phyloP scores from a whole-genome alignment of 164 flowering plant genomes.

The Euptelea pleiosperma region DNA sequence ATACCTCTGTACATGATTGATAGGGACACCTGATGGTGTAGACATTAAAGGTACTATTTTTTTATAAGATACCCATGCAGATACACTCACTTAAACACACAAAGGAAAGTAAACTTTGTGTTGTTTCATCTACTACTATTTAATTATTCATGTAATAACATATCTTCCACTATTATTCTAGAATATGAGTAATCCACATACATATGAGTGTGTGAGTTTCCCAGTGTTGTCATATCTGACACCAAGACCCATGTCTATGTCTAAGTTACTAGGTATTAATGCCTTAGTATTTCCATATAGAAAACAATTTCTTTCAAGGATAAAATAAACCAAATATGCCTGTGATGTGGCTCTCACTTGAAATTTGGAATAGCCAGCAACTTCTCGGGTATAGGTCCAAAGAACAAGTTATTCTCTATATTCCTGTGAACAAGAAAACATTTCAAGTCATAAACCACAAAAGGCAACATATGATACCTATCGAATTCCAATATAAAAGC shows the following conservation, averaged over 20 bases:
- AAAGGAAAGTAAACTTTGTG: too few relatives aligned
- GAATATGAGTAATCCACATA: too few relatives aligned
- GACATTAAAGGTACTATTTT: too few relatives aligned
- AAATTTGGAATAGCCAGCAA: conserved; percentile 69
- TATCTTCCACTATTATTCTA: too few relatives aligned
- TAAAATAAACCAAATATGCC: background rate
- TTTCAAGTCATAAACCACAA: conserved; percentile 7
- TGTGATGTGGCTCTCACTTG: conserved; percentile 42
- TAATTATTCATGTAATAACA: too few relatives aligned
- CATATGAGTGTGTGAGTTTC: too few relatives aligned
- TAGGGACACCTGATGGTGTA: too few relatives aligned
- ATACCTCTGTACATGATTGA: too few relatives aligned
- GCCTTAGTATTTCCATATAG: background rate
- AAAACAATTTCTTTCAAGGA: conserved; percentile 8
- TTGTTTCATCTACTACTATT: too few relatives aligned
- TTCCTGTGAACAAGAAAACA: conserved; percentile 46
- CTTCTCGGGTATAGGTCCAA: conserved; percentile 81
- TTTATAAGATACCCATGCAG: too few relatives aligned
- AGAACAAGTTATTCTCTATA: conserved; percentile 72
- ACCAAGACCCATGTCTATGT: background rate
- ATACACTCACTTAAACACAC: too few relatives aligned
- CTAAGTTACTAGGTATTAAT: background rate
- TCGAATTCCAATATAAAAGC: background rate
- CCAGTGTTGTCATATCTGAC: too few relatives aligned
- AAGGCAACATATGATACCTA: background rate